Percentiles rank a stretch among this genome's conserved stretches.
Conservation (phyloP, 352 stramenopile genomes). For the Phytophthora litchii region DNA sequence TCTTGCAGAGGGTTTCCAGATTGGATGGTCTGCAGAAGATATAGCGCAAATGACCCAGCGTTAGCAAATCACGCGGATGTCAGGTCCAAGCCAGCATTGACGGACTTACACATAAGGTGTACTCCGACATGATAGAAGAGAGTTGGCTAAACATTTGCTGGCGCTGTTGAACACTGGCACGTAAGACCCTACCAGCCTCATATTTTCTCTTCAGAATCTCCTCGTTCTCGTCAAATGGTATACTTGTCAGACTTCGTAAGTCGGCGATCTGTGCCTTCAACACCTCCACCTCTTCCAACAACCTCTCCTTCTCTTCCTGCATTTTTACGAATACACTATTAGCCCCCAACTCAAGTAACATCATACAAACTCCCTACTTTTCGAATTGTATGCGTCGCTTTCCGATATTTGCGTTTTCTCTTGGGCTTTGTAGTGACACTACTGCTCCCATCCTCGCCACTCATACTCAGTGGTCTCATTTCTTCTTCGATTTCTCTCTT, state of each 20-base stretch:
- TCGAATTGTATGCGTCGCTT: slow-evolving; percentile 40
- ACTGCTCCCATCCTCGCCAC: slow-evolving; percentile 2
- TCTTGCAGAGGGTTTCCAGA: slow-evolving; percentile 38
- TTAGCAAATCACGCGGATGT: background rate
- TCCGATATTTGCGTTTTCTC: slow-evolving; percentile 34
- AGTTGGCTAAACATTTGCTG: slow-evolving; percentile 34
- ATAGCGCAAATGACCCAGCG: slow-evolving; percentile 1
- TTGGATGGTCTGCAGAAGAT: slow-evolving; percentile 31
- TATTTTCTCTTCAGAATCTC: slow-evolving; percentile 10
- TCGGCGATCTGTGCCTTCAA: slow-evolving; percentile 33
- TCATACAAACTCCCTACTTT: slow-evolving; percentile 12
- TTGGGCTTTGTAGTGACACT: slow-evolving; percentile 13
- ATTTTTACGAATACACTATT: background rate
- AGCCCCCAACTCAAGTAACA: background rate
- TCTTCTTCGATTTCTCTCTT: slow-evolving; percentile 6
- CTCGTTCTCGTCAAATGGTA: slow-evolving; percentile 15
- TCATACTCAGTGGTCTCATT: background rate
- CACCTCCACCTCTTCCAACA: slow-evolving; percentile 31
- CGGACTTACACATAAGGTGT: slow-evolving; percentile 36
- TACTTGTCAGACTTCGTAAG: slow-evolving; percentile 22
- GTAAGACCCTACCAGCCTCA: slow-evolving; percentile 13
- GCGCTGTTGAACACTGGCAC: slow-evolving; percentile 17
- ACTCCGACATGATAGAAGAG: slow-evolving; percentile 42
- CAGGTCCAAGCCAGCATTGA: background rate
- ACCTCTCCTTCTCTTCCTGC: slow-evolving; percentile 38